Percentiles rank a stretch among this genome's conserved stretches.
Conservation (phyloP, 306 rosid species). For the Pachyrhizus erosus region DNA sequence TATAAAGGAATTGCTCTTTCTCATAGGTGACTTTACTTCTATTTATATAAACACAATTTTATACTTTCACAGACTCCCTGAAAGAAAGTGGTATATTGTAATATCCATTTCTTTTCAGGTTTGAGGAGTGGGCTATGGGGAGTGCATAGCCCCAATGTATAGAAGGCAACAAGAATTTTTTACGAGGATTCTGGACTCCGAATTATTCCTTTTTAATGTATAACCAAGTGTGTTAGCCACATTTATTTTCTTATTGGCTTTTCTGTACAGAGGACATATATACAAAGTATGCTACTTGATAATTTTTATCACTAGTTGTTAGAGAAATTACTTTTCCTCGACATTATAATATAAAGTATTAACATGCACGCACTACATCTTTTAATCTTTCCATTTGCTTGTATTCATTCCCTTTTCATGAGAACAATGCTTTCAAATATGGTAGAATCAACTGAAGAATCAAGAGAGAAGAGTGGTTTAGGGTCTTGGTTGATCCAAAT, state of each 20-base stretch:
- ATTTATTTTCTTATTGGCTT: slow-evolving; percentile 33
- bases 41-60: slow-evolving; percentile 22
- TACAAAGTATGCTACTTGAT: slow-evolving; percentile 38
- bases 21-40: slow-evolving; percentile 52
- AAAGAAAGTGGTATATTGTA: slow-evolving; percentile 33
- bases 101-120: slow-evolving; percentile 48
- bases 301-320: neutral
- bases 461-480: no score
- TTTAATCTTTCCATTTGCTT: no score
- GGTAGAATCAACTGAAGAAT: neutral
- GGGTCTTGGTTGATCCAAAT: no score
- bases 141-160: slow-evolving; percentile 26
- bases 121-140: slow-evolving; percentile 38
- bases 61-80: neutral
- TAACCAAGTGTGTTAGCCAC: slow-evolving; percentile 42
- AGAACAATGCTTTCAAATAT: neutral
- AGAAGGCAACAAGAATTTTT: slow-evolving; percentile 30
- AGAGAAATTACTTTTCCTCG: neutral
- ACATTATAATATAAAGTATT: neutral
- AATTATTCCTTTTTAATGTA: slow-evolving; percentile 35
- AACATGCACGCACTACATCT: neutral
- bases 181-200: slow-evolving; percentile 23
- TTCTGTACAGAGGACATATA: slow-evolving; percentile 47
- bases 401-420: no score
- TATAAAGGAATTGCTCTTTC: slow-evolving; percentile 40